phyloP scores from a whole-genome alignment of 768 basidiomycete species.

The Tricholoma flavovirens region DNA sequence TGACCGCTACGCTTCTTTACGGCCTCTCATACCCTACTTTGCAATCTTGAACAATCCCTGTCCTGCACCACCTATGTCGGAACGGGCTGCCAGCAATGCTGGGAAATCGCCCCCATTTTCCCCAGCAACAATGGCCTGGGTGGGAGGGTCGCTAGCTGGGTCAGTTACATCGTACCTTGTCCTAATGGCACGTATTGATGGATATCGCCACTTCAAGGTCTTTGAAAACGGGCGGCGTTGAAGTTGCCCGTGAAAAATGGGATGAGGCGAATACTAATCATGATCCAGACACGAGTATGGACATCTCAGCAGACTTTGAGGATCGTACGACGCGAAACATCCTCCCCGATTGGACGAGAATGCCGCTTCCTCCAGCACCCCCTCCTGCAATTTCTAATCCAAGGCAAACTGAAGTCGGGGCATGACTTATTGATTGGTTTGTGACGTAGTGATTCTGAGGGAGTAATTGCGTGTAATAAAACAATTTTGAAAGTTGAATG shows the following conservation, averaged over 20 bases:
- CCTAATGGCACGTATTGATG: conserved; percentile 3
- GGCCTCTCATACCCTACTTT: conserved; percentile 65
- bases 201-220: conserved; percentile 38
- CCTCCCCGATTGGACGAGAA: conserved; percentile 80
- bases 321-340: conserved; percentile 35
- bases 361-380: conserved; percentile 56
- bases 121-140: conserved; percentile 80
- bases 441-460: background rate
- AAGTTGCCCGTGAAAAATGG: conserved; percentile 81
- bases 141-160: conserved; percentile 92
- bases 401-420: conserved; percentile 17
- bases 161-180: conserved; percentile 31
- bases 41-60: conserved; percentile 83
- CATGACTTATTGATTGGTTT: conserved; percentile 10
- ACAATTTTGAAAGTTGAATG: background rate
- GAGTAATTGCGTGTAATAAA: conserved; percentile 1
- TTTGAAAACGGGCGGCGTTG: conserved; percentile 81
- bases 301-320: conserved; percentile 28
- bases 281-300: conserved; percentile 37
- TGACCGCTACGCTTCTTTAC: conserved; percentile 71
- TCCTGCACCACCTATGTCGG: conserved; percentile 45
- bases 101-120: conserved; percentile 88
- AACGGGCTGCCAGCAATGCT: conserved; percentile 53
- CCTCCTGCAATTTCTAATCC: conserved; percentile 39
- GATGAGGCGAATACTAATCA: conserved; percentile 59